Evolutionary conservation across 176 grass and related monocot species (phyloP), one percentile per base, ranked within the genome.

Genomic region (Typha latifolia): DNA sequence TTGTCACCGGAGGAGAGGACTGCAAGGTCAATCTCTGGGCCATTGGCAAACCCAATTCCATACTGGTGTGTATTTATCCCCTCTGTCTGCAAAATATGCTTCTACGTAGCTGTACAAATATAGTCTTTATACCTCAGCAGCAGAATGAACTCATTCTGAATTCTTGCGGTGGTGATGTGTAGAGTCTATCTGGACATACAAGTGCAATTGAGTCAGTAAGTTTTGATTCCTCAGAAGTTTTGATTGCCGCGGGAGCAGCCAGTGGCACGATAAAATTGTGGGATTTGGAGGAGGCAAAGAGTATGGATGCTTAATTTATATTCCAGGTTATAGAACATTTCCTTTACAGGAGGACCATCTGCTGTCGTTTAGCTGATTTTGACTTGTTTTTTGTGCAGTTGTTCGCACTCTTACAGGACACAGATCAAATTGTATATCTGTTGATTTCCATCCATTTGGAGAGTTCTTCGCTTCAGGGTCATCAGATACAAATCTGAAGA

Each of bases 371-470:
- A 72, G 10, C 26, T 4, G 15, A 48, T 76, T 32, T 76, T 62
- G 34, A 9, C 18, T 88, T 69, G 13, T 84, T 73, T 70, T 2
- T 4, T 77, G 50, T 83, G 67, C 78, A 96, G 93, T 96, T 64
- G 80, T 96, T 66, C 80, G 88, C 64, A 92, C 93, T 34, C 85
- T 96, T 62, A 91, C 88, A 8, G 88, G 93, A 43, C 93, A 96
- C 37, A 86, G 93, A 52, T 96, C 88, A 37, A 96, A 96, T 52
- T 91, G 85, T 67, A 92, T 86, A 79, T 91, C 85, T 51, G 83
- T 96, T 75, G 93, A 96, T 83, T 96, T 92, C 67, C 93, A 96
- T 85, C 93, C 93, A 49, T 96, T 96, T 68, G 93, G 88, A 6
- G 88, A 96, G 67, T 91, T 96, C 72, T 96, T 96, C 32, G 92